phyloP scores from a whole-genome alignment of 2,329 filamentous ascomycete species.

The Neofusicoccum parvum region DNA sequence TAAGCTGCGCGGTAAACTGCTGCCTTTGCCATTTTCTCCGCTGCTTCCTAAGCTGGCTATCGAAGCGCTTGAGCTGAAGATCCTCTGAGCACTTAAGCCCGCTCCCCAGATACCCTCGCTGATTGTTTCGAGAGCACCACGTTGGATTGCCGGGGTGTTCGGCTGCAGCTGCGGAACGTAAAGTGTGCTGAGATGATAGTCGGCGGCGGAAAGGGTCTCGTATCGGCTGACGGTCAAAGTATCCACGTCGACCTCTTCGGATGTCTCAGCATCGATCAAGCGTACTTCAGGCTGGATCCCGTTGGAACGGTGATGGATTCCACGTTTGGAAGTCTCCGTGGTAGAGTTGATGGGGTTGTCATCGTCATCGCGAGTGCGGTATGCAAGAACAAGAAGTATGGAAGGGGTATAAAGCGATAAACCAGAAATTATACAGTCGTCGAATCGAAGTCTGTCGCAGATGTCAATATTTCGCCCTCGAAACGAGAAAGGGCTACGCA shows the following conservation, averaged over 20 bases:
- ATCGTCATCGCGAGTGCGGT: constrained; percentile 75
- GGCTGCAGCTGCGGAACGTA: constrained; percentile 70
- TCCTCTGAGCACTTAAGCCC: constrained; percentile 79
- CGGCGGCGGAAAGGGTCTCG: constrained; percentile 80
- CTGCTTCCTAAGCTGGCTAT: constrained; percentile 54
- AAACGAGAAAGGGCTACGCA: constrained; percentile 51
- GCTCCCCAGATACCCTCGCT: constrained; percentile 85
- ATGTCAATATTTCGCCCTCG: constrained; percentile 33
- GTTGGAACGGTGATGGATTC: constrained; percentile 71
- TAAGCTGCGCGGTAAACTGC: constrained; percentile 20
- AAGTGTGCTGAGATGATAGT: constrained; percentile 87
- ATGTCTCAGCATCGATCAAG: constrained; percentile 84
- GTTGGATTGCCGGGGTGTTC: constrained; percentile 59
- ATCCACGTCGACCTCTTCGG: constrained; percentile 82
- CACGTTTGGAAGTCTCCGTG: constrained; percentile 56
- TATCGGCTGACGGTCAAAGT: constrained; percentile 83
- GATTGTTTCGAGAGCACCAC: constrained; percentile 75
- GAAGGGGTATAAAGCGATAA: constrained; percentile 95
- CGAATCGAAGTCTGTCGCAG: constrained; percentile 68
- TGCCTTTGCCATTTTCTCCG: constrained; percentile 33
- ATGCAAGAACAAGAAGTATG: constrained; percentile 87
- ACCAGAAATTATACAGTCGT: constrained; percentile 97
- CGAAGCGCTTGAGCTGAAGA: constrained; percentile 87
- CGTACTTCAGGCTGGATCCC: constrained; percentile 85
- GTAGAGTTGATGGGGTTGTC: constrained; percentile 58